A percentile compares a stretch with the other conserved stretches of the same genome.
phyloP scores from a whole-genome alignment of 805 yeast species.

The Cyberlindnera euphorbiae region DNA sequence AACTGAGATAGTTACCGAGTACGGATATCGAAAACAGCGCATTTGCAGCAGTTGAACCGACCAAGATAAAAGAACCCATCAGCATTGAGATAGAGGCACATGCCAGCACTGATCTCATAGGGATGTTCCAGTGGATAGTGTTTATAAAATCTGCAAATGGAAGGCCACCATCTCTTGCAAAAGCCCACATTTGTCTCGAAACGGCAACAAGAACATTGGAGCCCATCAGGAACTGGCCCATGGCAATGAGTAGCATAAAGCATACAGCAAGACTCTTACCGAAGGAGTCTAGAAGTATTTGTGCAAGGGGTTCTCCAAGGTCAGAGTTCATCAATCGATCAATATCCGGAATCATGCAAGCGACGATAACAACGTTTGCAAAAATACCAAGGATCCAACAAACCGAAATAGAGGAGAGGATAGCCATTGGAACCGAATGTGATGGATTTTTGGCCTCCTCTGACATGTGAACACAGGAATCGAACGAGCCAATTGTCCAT shows the following conservation, averaged over 20 bases:
- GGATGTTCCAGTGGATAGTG: constrained; percentile 51
- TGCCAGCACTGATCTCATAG: constrained; percentile 54
- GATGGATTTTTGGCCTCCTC: constrained; percentile 67
- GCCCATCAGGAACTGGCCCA: constrained; percentile 65
- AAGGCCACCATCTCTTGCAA: constrained; percentile 70
- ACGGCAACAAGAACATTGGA: constrained; percentile 54
- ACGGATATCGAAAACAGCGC: constrained; percentile 40
- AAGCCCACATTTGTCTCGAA: constrained; percentile 69
- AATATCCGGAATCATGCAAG: constrained; percentile 47
- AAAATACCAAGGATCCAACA: constrained; percentile 58
- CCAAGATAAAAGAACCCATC: constrained; percentile 36
- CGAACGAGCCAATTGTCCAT: constrained; percentile 77
- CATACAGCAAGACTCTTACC: constrained; percentile 65
- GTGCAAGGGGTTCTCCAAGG: constrained; percentile 63
- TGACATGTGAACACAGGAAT: constrained; percentile 66
- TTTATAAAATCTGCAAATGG: constrained; percentile 56
- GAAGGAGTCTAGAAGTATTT: constrained; percentile 54
- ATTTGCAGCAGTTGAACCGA: constrained; percentile 38
- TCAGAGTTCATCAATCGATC: constrained; percentile 36
- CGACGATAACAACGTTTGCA: constrained; percentile 48
- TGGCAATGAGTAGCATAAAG: constrained; percentile 51
- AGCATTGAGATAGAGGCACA: constrained; percentile 33
- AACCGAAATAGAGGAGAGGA: constrained; percentile 49
- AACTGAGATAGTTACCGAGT: constrained; percentile 39
- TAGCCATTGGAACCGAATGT: constrained; percentile 61